These are phyloP conservation scores for Claviceps sp. DNA, from an alignment of 2,329 filamentous ascomycete genomes.

Conservation along the genomic window DNA sequence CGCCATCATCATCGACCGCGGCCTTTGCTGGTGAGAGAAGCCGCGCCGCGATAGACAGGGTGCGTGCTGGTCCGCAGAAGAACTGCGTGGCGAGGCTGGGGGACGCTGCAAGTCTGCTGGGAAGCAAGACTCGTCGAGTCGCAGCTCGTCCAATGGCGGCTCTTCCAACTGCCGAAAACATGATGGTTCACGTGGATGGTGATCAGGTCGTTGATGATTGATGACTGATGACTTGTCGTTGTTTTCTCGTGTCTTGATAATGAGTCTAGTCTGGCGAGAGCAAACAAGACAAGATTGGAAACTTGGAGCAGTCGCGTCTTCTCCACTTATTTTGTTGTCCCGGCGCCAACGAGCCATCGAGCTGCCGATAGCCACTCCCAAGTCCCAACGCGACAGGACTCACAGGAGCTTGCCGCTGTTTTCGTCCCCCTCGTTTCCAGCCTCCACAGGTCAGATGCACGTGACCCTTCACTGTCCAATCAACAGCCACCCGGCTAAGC, in stretches of 20 bases:
- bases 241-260: background rate
- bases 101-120: conserved; percentile 9
- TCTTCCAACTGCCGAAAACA: conserved; percentile 29
- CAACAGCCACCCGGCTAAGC: background rate
- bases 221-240: background rate
- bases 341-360: background rate
- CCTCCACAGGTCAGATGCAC: too few species aligned
- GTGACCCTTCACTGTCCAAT: background rate
- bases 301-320: background rate
- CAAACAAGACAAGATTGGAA: background rate
- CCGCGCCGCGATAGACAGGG: conserved; percentile 17
- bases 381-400: background rate
- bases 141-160: conserved; percentile 21
- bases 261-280: background rate
- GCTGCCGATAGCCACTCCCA: background rate
- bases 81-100: conserved; percentile 7
- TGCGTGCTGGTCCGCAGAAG: conserved; percentile 4
- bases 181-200: conserved; percentile 10
- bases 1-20: conserved; percentile 9
- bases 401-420: too few species aligned
- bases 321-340: background rate
- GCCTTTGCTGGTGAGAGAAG: conserved; percentile 11
- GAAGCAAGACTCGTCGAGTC: conserved; percentile 19
- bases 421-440: too few species aligned
- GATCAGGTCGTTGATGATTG: background rate